Evolutionary conservation across 768 basidiomycete species (phyloP).

Genomic region (Suillus subluteus): DNA sequence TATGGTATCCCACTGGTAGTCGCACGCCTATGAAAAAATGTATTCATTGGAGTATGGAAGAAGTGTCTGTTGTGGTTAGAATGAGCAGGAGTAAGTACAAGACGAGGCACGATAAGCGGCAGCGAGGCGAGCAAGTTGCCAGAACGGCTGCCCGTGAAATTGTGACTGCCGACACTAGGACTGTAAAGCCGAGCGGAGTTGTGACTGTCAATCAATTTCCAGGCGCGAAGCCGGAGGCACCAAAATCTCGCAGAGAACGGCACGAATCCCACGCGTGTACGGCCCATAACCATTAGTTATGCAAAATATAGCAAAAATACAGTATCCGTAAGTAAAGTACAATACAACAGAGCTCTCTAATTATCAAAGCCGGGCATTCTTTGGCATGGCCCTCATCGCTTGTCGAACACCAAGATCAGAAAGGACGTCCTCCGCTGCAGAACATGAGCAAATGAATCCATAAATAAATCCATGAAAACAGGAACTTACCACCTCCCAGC

Average conservation of each 20-base stretch:
- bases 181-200: not conserved
- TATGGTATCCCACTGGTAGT: not conserved
- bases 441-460: constrained; percentile 11
- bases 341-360: not conserved
- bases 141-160: not conserved
- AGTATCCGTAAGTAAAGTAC: not conserved
- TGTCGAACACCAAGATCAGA: constrained; percentile 82
- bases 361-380: constrained; percentile 58
- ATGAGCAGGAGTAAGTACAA: no score
- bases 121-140: not conserved
- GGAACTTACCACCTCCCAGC: constrained; percentile 62
- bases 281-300: not conserved
- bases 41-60: no score
- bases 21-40: not conserved
- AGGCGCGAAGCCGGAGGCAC: no score
- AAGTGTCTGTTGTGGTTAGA: no score
- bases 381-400: constrained; percentile 76
- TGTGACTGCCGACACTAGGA: not conserved
- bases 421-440: constrained; percentile 70
- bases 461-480: not conserved
- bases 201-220: not conserved
- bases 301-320: constrained; percentile 2
- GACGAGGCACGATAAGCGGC: no score
- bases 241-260: no score
- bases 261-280: no score